Percentiles rank a stretch among this genome's conserved stretches.
Evolutionary conservation across 257 asterid species (phyloP).

Genomic region (Schizonepeta tenuifolia): DNA sequence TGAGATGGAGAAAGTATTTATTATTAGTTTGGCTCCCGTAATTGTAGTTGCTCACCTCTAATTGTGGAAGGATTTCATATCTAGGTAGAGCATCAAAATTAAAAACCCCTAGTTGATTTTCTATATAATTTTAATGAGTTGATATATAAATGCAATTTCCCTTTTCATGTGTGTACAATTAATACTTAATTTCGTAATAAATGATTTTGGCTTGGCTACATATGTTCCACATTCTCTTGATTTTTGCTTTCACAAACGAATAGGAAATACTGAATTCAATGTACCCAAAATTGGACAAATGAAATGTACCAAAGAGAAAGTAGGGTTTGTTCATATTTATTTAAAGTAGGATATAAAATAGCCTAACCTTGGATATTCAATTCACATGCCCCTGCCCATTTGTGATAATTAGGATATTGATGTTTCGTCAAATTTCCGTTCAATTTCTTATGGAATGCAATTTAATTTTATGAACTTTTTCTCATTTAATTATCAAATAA

Average conservation of each 20-base stretch:
- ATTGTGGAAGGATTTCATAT: no score
- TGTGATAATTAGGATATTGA: not conserved
- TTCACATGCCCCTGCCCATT: slow-evolving; percentile 20
- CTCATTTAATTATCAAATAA: not conserved
- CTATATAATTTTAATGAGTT: not conserved
- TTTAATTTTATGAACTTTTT: not conserved
- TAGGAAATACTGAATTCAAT: slow-evolving; percentile 27
- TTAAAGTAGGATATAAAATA: not conserved
- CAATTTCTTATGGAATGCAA: not conserved
- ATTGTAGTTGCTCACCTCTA: no score
- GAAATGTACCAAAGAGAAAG: slow-evolving; percentile 29
- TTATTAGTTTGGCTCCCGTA: no score
- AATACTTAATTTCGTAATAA: not conserved
- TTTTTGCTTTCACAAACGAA: not conserved
- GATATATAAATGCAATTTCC: not conserved
- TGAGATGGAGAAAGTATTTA: no score
- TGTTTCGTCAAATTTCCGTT: not conserved
- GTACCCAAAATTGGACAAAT: slow-evolving; percentile 33
- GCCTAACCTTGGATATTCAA: slow-evolving; percentile 1
- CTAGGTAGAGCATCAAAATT: no score
- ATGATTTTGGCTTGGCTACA: not conserved
- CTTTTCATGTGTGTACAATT: not conserved
- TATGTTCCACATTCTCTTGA: slow-evolving; percentile 8
- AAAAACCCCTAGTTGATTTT: no score
- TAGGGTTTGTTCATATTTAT: not conserved